Evolutionary conservation across 2,329 filamentous ascomycete genomes (phyloP).

Genomic region (Chaetomium sp.): DNA sequence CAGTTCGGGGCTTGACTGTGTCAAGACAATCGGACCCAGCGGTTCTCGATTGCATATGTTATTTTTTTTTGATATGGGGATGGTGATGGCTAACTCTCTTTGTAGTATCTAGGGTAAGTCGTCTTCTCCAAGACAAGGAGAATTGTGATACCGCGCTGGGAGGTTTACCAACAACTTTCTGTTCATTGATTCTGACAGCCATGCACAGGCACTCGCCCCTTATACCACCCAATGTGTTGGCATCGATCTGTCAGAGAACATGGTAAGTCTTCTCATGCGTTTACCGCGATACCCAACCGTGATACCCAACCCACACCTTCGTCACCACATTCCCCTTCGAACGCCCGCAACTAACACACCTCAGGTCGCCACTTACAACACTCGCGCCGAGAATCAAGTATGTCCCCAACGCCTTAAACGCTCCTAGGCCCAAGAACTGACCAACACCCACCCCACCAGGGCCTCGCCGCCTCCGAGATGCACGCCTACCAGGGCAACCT

Average conservation of each 20-base stretch:
- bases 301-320: neutral
- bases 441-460: conserved; percentile 40
- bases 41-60: neutral
- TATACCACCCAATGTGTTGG: conserved; percentile 66
- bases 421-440: neutral
- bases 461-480: conserved; percentile 56
- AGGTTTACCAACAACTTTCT: neutral
- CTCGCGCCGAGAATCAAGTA: conserved; percentile 57
- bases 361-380: conserved; percentile 62
- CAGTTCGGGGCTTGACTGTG: neutral
- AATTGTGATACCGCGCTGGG: too few relatives aligned
- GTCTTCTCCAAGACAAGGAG: neutral
- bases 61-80: neutral
- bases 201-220: conserved; percentile 57
- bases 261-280: conserved; percentile 46
- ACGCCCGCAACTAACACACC: conserved; percentile 4
- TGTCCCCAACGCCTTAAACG: conserved; percentile 20
- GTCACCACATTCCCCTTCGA: too few relatives aligned
- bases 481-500: conserved; percentile 61
- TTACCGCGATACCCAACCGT: too few relatives aligned
- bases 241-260: conserved; percentile 70
- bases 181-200: neutral
- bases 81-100: neutral
- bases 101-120: conserved; percentile 7
- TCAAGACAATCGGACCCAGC: neutral